These are phyloP conservation scores for Lolium rigidum DNA, from an alignment of 176 grass and related monocot species.

Conservation along the genomic window DNA sequence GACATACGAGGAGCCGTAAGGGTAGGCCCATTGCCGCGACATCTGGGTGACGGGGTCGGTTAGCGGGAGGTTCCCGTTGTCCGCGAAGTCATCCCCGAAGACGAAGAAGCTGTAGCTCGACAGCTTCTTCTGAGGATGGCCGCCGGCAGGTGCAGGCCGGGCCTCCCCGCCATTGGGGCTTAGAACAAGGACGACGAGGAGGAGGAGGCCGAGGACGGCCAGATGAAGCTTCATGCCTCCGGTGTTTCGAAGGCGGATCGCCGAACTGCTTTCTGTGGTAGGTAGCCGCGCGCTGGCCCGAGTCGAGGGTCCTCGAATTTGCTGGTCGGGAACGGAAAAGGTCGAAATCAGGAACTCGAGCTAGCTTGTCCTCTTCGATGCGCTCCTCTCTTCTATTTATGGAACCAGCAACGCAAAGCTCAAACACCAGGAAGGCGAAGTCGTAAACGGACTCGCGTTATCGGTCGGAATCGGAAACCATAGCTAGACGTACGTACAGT, in stretches of 20 bases:
- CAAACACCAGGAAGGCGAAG: neutral
- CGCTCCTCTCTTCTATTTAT: neutral
- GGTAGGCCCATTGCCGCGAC: slow-evolving; percentile 29
- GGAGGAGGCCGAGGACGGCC: neutral
- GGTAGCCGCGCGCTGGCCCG: too few species aligned
- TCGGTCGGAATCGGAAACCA: neutral
- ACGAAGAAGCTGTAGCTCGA: neutral
- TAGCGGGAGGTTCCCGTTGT: slow-evolving; percentile 34
- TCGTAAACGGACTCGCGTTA: neutral
- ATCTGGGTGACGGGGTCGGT: neutral
- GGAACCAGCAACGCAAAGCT: neutral
- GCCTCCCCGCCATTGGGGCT: neutral
- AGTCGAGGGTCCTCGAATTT: neutral
- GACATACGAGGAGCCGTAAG: slow-evolving; percentile 14
- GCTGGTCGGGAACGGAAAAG: neutral
- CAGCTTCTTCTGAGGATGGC: neutral
- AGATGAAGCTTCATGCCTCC: neutral
- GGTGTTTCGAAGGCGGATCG: neutral
- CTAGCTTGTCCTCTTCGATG: neutral
- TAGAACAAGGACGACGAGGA: neutral
- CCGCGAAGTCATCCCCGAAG: slow-evolving; percentile 44
- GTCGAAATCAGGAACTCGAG: neutral
- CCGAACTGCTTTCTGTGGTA: too few species aligned
- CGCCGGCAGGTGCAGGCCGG: neutral
- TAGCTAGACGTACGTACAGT: too few species aligned